These are phyloP conservation scores for Solanum arcanum DNA, from an alignment of 257 asterid genomes.

Conservation along the genomic window DNA sequence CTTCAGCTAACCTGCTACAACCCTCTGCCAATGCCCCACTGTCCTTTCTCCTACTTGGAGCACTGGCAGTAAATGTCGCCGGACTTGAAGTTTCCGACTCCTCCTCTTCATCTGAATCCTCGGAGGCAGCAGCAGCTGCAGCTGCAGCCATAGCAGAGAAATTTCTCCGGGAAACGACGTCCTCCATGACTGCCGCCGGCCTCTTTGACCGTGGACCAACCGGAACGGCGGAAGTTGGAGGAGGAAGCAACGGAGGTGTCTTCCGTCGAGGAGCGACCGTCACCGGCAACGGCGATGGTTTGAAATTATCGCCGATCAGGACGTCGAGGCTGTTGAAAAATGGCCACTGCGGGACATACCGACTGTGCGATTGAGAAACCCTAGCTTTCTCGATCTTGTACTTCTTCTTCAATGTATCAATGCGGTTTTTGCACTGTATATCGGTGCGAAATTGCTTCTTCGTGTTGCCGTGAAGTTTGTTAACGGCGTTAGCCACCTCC, in stretches of 20 bases:
- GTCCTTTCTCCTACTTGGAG: conserved; percentile 10
- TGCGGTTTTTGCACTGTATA: conserved; percentile 88
- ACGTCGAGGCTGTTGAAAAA: conserved; percentile 52
- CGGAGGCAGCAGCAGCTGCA: conserved; percentile 50
- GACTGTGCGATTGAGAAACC: conserved; percentile 43
- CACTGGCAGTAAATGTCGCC: not conserved
- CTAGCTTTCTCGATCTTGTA: conserved; percentile 75
- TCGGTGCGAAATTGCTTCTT: conserved; percentile 64
- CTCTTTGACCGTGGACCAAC: conserved; percentile 81
- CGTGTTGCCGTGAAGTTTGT: conserved; percentile 53
- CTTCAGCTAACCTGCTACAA: conserved; percentile 48
- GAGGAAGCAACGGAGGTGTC: conserved; percentile 13
- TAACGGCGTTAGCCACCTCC: conserved; percentile 84
- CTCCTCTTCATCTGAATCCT: conserved; percentile 17
- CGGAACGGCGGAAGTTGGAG: conserved; percentile 63
- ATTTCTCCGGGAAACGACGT: conserved; percentile 35
- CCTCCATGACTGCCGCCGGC: conserved; percentile 28
- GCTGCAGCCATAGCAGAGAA: conserved; percentile 66
- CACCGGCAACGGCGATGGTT: conserved; percentile 17
- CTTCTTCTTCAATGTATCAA: conserved; percentile 86
- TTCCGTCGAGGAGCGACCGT: conserved; percentile 17
- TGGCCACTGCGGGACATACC: conserved; percentile 57
- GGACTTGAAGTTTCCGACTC: conserved; percentile 23
- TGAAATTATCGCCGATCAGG: conserved; percentile 52
- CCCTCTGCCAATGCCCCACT: conserved; percentile 27